Conservation (phyloP, 305 asterid genomes). For the Fraxinus paxiana region DNA sequence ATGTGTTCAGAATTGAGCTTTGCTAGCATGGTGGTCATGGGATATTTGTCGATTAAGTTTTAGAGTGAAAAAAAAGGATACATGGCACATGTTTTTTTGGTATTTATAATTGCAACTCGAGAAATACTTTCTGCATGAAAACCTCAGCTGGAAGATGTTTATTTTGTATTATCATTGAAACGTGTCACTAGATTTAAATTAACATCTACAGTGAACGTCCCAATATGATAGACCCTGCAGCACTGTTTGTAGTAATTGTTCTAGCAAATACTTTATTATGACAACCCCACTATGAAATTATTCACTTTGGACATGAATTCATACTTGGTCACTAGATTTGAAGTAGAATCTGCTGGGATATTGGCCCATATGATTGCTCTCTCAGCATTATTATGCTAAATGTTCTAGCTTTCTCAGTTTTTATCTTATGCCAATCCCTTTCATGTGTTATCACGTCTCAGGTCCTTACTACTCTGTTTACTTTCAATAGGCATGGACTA, state of each 20-base stretch:
- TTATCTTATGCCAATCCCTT: slow-evolving; percentile 23
- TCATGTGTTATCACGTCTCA: slow-evolving; percentile 14
- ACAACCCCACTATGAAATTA: not conserved
- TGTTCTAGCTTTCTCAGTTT: slow-evolving; percentile 1
- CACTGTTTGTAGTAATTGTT: not conserved
- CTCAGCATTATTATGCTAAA: slow-evolving; percentile 4
- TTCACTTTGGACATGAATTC: not conserved
- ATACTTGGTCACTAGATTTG: not conserved
- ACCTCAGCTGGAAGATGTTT: not conserved
- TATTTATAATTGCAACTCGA: not conserved
- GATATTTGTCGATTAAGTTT: not conserved
- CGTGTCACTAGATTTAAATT: not conserved
- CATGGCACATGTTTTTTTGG: not conserved
- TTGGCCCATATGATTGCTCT: slow-evolving; percentile 1
- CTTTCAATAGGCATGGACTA: slow-evolving; percentile 72
- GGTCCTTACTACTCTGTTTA: slow-evolving; percentile 20
- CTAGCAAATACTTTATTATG: not conserved
- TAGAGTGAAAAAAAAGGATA: not conserved
- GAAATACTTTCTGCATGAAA: not conserved
- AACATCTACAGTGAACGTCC: not conserved
- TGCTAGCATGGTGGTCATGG: not conserved
- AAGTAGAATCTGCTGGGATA: not conserved
- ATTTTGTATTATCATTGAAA: not conserved
- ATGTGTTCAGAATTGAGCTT: slow-evolving; percentile 29
- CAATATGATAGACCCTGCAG: not conserved